Evolutionary conservation across 1,284 basidiomycete genomes (phyloP), one percentile per base, ranked within the genome.

Genomic region (Bothia castanella): DNA sequence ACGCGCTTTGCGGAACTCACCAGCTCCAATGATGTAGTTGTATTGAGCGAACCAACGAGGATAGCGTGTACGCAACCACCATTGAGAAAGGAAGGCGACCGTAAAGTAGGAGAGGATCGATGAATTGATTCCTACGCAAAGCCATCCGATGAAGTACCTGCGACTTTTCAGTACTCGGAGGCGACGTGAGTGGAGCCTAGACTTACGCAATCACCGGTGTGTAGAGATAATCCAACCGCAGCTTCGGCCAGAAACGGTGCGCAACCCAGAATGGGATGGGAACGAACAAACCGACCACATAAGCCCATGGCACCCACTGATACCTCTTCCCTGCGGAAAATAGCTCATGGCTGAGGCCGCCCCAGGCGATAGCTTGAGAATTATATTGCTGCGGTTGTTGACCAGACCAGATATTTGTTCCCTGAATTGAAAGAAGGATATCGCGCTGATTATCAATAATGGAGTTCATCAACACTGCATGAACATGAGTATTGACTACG

Each of bases 331-430:
- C 69, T 6, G 69, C 66, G 2, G 80, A 72, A 57, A 83, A 87
- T 17, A 87, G 63, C 47, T 78, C 57, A 50, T 78, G 75, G 21
- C 79, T 76, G 4, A 87, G 72, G 3, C 80, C 81, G 69, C 85
- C 85, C 84, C 56, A 86, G 62, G 80, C 77, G 23, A 87, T 72
- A 0, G 85, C 82, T 40, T 80, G 75, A 19, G 77, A 81, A 61
- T 88, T 86, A 61, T 76, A 78, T 44, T 72, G 69, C 55, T 82
- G 81, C 1, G 76, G 73, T 52, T 78, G 76, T 54, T 78, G 75
- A 0, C 80, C 80, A 25, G 77, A 80, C 83, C 84, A 85, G 47
- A 85, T 70, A 51, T 79, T 80, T 8, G 78, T 83, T 13, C 83
- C 83, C 46, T 66, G 36, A 5, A 66, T 16, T 63, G 74, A 66